Conservation (phyloP, 2,329 filamentous ascomycete species). For the Fusarium albosuccineum region DNA sequence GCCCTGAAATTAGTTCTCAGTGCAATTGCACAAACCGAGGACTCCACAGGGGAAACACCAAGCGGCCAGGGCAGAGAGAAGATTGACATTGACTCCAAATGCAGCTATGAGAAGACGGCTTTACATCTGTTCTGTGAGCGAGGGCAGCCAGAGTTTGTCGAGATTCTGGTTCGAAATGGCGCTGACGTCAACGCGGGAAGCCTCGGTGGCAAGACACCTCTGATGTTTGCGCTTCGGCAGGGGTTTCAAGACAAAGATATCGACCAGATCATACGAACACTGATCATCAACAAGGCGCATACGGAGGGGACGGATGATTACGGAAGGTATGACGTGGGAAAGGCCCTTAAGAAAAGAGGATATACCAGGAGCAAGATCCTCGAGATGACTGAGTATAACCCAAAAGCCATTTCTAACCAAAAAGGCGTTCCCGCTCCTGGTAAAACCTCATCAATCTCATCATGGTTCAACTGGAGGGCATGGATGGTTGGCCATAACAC, state of each 20-base stretch:
- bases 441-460: too few relatives aligned
- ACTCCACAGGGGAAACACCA: background rate
- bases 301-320: background rate
- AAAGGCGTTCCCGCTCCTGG: too few relatives aligned
- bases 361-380: background rate
- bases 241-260: background rate
- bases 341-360: background rate
- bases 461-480: too few relatives aligned
- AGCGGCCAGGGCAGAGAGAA: background rate
- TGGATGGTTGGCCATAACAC: too few relatives aligned
- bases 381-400: background rate
- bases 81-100: background rate
- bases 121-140: background rate
- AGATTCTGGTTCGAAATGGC: background rate
- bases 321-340: background rate
- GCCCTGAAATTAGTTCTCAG: background rate
- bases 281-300: background rate
- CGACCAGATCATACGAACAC: background rate
- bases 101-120: background rate
- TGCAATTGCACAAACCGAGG: background rate
- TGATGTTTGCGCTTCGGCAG: slow-evolving; percentile 3
- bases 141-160: background rate
- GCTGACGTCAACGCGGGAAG: background rate
- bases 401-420: too few relatives aligned
- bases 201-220: background rate